phyloP scores from a whole-genome alignment of 768 basidiomycete species.

The Rhizopogon vulgaris region DNA sequence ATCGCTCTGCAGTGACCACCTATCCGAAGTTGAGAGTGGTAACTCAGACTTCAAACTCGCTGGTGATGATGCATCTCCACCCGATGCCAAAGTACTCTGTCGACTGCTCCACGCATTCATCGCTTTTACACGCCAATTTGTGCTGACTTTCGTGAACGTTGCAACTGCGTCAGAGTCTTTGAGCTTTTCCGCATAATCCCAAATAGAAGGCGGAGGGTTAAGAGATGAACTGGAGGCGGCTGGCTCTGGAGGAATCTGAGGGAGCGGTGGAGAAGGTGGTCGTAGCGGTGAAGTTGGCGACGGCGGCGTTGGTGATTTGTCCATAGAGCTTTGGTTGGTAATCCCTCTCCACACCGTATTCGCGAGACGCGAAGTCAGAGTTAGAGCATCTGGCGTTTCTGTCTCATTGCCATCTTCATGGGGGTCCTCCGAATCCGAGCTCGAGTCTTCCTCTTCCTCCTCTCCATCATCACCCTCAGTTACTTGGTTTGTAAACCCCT shows the following conservation, averaged over 20 bases:
- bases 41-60: constrained; percentile 19
- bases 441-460: constrained; percentile 20
- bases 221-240: background rate
- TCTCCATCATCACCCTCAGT: constrained; percentile 31
- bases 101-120: constrained; percentile 24
- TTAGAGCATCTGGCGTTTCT: constrained; percentile 31
- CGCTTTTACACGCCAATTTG: constrained; percentile 69
- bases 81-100: constrained; percentile 7
- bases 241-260: constrained; percentile 8
- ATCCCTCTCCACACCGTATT: constrained; percentile 72
- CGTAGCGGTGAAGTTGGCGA: constrained; percentile 27
- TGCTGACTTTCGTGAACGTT: constrained; percentile 64
- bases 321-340: constrained; percentile 68
- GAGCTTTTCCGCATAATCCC: constrained; percentile 69
- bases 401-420: constrained; percentile 41
- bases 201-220: constrained; percentile 35
- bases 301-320: constrained; percentile 36
- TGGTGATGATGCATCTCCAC: constrained; percentile 7
- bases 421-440: constrained; percentile 19
- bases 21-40: background rate
- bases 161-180: constrained; percentile 71
- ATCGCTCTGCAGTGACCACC: background rate
- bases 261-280: constrained; percentile 20
- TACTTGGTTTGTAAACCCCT: constrained; percentile 53
- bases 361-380: constrained; percentile 48